Evolutionary conservation across 805 yeast genomes (phyloP).

Genomic region (Sugiyamaella boreocaroliniensis): DNA sequence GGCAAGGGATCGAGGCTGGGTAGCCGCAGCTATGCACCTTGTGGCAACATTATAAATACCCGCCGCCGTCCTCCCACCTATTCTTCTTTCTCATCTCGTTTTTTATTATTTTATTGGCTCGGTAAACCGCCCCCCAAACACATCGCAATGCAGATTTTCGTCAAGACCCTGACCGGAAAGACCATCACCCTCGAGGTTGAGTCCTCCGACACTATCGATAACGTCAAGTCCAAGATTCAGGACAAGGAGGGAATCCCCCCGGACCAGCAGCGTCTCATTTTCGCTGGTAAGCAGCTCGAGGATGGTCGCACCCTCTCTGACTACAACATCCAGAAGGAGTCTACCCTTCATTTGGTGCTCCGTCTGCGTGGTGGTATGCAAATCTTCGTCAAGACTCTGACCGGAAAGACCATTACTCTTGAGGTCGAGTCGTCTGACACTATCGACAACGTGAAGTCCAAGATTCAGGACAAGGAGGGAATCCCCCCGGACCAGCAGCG

Average conservation of each 20-base stretch:
- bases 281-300: conserved; percentile 96
- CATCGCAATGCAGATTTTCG: conserved; percentile 85
- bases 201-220: conserved; percentile 92
- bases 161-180: conserved; percentile 84
- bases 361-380: conserved; percentile 94
- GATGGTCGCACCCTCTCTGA: conserved; percentile 92
- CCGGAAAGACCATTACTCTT: conserved; percentile 84
- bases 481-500: conserved; percentile 97
- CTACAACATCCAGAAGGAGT: conserved; percentile 93
- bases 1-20: too few species aligned
- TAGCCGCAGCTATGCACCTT: too few species aligned
- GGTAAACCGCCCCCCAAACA: conserved; percentile 43
- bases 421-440: conserved; percentile 94
- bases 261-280: conserved; percentile 90
- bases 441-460: conserved; percentile 89
- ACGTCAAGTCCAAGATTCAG: conserved; percentile 89
- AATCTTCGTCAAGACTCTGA: conserved; percentile 82
- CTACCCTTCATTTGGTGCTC: conserved; percentile 74
- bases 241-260: conserved; percentile 97
- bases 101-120: too few species aligned
- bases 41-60: too few species aligned
- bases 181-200: conserved; percentile 86
- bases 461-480: conserved; percentile 95
- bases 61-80: too few species aligned
- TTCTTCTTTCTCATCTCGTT: too few species aligned